phyloP scores from a whole-genome alignment of 1,284 basidiomycete genomes.

The Xanthoconium separans region DNA sequence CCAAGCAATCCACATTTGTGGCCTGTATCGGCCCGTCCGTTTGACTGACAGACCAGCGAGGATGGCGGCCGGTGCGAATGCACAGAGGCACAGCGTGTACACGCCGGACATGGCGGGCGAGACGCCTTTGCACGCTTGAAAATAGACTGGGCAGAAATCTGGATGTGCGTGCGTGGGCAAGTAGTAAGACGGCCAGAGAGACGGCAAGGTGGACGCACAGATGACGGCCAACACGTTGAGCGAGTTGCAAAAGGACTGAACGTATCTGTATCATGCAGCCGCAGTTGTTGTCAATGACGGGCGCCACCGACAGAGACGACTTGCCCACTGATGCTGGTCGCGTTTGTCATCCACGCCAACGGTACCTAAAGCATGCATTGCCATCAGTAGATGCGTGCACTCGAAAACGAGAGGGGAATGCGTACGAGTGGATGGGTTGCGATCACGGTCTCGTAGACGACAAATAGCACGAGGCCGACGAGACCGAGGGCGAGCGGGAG shows the following conservation, averaged over 20 bases:
- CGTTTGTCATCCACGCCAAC: slow-evolving; percentile 11
- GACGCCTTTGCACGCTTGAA: slow-evolving; percentile 13
- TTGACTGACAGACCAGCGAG: slow-evolving; percentile 2
- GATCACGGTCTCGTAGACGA: slow-evolving; percentile 10
- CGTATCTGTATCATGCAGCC: slow-evolving; percentile 9
- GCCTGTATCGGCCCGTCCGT: slow-evolving; percentile 5
- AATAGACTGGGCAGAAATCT: slow-evolving; percentile 17
- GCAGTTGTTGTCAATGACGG: background rate
- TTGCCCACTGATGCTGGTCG: slow-evolving; percentile 17
- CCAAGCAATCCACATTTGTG: slow-evolving; percentile 12
- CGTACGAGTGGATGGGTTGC: slow-evolving; percentile 12
- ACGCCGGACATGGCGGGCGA: slow-evolving; percentile 8
- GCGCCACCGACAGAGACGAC: background rate
- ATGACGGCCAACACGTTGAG: slow-evolving; percentile 4
- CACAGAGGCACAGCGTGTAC: slow-evolving; percentile 9
- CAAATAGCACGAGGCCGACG: slow-evolving; percentile 8
- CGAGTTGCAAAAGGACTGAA: slow-evolving; percentile 19
- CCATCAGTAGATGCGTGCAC: background rate
- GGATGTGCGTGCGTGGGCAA: background rate
- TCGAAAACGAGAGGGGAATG: background rate
- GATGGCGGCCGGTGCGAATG: background rate
- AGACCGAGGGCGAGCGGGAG: slow-evolving; percentile 10
- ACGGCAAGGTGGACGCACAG: slow-evolving; percentile 11
- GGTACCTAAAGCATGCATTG: slow-evolving; percentile 16
- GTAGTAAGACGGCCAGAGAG: slow-evolving; percentile 4